phyloP scores from a whole-genome alignment of 2,329 filamentous ascomycete species.

The Verticillium zaregamsianum region DNA sequence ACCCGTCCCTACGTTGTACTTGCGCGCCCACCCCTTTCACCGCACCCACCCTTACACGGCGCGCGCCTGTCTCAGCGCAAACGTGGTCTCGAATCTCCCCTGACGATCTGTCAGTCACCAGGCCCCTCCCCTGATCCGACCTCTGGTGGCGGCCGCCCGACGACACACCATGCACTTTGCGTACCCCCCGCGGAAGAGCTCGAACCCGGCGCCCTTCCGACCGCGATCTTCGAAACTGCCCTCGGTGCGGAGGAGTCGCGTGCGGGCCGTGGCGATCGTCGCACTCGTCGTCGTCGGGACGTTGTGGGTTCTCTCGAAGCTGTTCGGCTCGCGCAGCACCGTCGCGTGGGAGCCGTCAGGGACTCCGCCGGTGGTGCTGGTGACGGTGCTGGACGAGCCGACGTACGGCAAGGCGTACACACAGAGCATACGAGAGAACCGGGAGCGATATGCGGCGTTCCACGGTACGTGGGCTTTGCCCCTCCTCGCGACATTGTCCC shows the following conservation, averaged over 20 bases:
- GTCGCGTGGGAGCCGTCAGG: slow-evolving; percentile 38
- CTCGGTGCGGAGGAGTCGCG: slow-evolving; percentile 55
- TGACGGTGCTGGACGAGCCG: slow-evolving; percentile 75
- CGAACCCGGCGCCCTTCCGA: slow-evolving; percentile 68
- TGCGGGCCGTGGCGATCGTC: slow-evolving; percentile 54
- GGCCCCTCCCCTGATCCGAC: neutral
- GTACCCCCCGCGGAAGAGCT: slow-evolving; percentile 79
- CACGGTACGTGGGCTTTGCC: slow-evolving; percentile 61
- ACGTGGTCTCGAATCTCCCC: neutral
- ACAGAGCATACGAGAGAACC: slow-evolving; percentile 73
- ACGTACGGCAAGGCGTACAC: slow-evolving; percentile 63
- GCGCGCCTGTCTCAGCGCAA: neutral
- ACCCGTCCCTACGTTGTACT: neutral
- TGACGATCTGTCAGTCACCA: neutral
- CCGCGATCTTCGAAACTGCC: slow-evolving; percentile 54
- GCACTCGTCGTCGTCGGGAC: slow-evolving; percentile 51
- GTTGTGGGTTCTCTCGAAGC: slow-evolving; percentile 53
- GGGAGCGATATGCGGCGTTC: slow-evolving; percentile 76
- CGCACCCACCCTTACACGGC: neutral
- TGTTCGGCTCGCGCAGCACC: slow-evolving; percentile 4
- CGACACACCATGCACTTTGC: slow-evolving; percentile 75
- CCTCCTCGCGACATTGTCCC: neutral
- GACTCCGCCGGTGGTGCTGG: slow-evolving; percentile 65
- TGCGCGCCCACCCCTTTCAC: neutral
- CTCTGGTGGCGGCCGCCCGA: neutral